These are phyloP conservation scores for Scytalidium lignicola DNA, from an alignment of 2,329 filamentous ascomycete genomes.

Conservation along the genomic window DNA sequence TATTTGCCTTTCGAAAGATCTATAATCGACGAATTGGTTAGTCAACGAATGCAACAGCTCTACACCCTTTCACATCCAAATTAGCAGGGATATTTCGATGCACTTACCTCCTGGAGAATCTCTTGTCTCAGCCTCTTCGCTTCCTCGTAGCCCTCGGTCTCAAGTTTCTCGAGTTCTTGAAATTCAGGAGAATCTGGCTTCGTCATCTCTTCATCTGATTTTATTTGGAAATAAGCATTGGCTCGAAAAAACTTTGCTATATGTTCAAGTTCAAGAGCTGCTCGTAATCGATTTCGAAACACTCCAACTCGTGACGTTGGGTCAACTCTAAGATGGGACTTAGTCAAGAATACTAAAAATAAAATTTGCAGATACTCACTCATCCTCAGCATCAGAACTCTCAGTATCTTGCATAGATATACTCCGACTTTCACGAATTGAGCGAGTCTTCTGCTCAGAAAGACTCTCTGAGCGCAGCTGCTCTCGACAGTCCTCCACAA, in stretches of 20 bases:
- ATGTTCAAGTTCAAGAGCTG: slow-evolving; percentile 74
- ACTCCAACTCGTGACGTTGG: slow-evolving; percentile 43
- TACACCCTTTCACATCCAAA: neutral
- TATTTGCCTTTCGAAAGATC: slow-evolving; percentile 50
- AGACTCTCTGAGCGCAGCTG: slow-evolving; percentile 51
- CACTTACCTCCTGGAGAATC: slow-evolving; percentile 55
- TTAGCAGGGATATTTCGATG: neutral
- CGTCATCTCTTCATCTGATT: slow-evolving; percentile 61
- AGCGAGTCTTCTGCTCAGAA: slow-evolving; percentile 12
- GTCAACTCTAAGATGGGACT: slow-evolving; percentile 11
- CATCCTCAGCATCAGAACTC: slow-evolving; percentile 17
- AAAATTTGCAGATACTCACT: slow-evolving; percentile 19
- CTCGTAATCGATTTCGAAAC: slow-evolving; percentile 61
- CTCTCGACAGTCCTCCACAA: slow-evolving; percentile 60
- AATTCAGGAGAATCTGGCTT: slow-evolving; percentile 63
- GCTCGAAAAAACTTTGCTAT: slow-evolving; percentile 79
- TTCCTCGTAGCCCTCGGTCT: slow-evolving; percentile 67
- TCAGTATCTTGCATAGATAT: slow-evolving; percentile 10
- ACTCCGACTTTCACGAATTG: slow-evolving; percentile 5
- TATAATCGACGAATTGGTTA: neutral
- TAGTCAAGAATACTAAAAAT: neutral
- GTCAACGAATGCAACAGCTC: neutral
- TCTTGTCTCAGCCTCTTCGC: slow-evolving; percentile 76
- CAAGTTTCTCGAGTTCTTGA: slow-evolving; percentile 59
- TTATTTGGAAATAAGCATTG: slow-evolving; percentile 80